Base-by-base conservation (phyloP, 2,329 filamentous ascomycete species). In the Ophiostoma tasmaniense region DNA sequence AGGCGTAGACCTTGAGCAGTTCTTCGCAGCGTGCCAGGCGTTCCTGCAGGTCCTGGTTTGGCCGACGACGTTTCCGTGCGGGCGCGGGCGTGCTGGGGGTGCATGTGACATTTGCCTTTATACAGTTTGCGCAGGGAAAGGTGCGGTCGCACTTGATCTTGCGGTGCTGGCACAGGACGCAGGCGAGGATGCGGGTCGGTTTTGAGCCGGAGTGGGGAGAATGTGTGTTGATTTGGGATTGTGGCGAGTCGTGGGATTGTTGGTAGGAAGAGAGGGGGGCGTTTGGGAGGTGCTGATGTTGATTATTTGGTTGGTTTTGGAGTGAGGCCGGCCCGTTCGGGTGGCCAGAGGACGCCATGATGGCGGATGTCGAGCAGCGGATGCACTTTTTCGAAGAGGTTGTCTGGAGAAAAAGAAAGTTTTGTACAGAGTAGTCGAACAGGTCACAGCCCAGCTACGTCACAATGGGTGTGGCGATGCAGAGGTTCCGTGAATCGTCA, bases 121-220 rank as follows among this genome's bases (percentile, higher is more conserved):
- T 77, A 73, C 85, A 87, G 73, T 87, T 87, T 70, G 84, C 82
- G 73, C 85, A 87, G 3, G 85, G 85, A 55, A 82, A 85, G 59
- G 81, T 82, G 71, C 85, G 81, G 73, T 87, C 85, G 76, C 85
- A 88, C 75, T 86, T 87, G 77, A 87, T 87, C 77, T 88, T 87
- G 73, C 85, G 82, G 74, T 85, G 83, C 74, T 87, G 85, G 74
- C 85, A 87, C 50, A 87, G 78, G 25, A 85, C 83, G 73, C 85
- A 86, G 25, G 83, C 83, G 69, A 85, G 77, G 64, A 85, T 80
- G 73, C 83, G 78, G 17, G 78, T 76, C 14, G 79, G 76, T 75
- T 81, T 84, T 17, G 50, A 39, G 62, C 30, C 25, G 61, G 50
- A 30, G 25, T 64, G 52, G 11, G 66, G 39, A 8, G 69, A 25